Base-by-base conservation (phyloP, 2,329 filamentous ascomycete species). In the Hypoxylon sp. region DNA sequence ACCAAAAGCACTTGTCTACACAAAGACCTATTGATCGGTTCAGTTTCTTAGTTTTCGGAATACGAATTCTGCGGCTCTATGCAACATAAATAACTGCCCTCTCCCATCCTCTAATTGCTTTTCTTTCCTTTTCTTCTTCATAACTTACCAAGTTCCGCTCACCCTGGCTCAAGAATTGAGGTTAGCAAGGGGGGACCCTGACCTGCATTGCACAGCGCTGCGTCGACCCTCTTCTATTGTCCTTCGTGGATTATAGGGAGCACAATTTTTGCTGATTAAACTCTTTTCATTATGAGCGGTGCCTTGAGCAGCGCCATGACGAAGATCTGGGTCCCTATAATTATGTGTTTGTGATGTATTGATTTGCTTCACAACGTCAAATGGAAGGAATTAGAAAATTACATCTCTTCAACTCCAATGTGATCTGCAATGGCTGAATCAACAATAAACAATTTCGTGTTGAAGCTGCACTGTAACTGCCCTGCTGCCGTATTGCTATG, bases 191-290 rank as follows among this genome's bases (percentile, higher is more conserved):
- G 73, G 76, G 73, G 80, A 83, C 19, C 19, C 19, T 22, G 81
- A 81, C 83, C 84, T 86, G 82, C 85, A 86, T 87, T 86, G 85
- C 85, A 87, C 84, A 86, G 74, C 84, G 84, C 80, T 84, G 84
- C 75, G 83, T 81, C 82, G 80, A 83, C 75, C 76, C 71, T 73
- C 61, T 75, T 78, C 73, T 65, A 76, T 68, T 76, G 73, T 76
- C 71, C 75, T 76, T 77, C 75, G 77, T 71, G 77, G 73, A 70
- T 74, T 75, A 66, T 76, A 68, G 73, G 68, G 64, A 70, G 75
- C 64, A 75, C 63, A 79, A 78, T 79, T 79, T 80, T 79, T 80
- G 77, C 69, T 79, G 68, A 52, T 65, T 63, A 55, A 50, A n/a
- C 35, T 42, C 58, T 80, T 81, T 82, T 83, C 80, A 76, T 81